Conservation (phyloP, 228 moss, liverwort and hornwort species). For the Sphagnum magellanicum region DNA sequence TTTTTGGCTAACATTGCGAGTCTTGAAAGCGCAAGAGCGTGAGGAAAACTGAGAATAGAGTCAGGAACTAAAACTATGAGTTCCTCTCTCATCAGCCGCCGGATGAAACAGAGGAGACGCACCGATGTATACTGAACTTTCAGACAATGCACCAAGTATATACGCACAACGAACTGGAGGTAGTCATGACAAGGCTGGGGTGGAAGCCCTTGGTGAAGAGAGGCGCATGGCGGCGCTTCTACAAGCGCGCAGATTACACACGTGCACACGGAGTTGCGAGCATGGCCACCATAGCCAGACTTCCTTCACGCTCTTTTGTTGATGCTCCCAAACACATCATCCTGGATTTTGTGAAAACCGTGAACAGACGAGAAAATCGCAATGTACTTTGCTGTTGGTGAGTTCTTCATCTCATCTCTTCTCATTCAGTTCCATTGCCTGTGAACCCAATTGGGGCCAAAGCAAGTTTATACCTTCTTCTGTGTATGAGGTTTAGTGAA, state of each 20-base stretch:
- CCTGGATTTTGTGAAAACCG: conserved; percentile 48
- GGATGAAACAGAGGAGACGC: conserved; percentile 17
- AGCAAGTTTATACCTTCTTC: neutral
- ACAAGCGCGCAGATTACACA: conserved; percentile 30
- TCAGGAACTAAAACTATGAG: no score
- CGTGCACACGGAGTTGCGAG: conserved; percentile 31
- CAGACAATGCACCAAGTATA: conserved; percentile 40
- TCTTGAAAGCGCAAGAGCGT: no score
- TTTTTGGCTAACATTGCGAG: no score
- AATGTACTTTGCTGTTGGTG: conserved; percentile 59
- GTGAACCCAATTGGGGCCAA: neutral
- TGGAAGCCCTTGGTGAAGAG: conserved; percentile 36
- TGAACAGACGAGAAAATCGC: conserved; percentile 48
- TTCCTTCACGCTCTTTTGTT: conserved; percentile 47
- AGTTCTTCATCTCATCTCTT: neutral
- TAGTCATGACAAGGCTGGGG: conserved; percentile 22
- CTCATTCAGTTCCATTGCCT: neutral
- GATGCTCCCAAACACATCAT: conserved; percentile 49
- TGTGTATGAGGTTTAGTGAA: neutral
- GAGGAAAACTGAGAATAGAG: no score
- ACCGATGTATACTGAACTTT: conserved; percentile 53
- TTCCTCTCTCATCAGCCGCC: no score
- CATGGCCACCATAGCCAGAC: conserved; percentile 48
- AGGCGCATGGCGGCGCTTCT: conserved; percentile 56
- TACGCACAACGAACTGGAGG: conserved; percentile 48